Percentiles rank a stretch among this genome's conserved stretches.
These are phyloP conservation scores for Apocynum venetum DNA, from an alignment of 257 asterid genomes.

Conservation along the genomic window DNA sequence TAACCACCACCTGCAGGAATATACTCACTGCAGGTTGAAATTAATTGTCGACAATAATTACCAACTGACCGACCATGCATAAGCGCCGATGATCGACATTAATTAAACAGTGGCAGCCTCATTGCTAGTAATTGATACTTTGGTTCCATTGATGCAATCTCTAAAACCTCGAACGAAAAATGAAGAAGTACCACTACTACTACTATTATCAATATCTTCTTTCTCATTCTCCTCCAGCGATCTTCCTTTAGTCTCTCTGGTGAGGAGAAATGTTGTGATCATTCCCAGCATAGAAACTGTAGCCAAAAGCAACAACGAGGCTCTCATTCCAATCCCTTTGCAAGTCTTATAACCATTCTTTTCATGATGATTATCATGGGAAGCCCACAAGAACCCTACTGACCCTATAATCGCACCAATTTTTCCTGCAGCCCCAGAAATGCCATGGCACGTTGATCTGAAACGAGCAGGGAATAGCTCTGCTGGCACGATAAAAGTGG, in stretches of 20 bases:
- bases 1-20: too few species aligned
- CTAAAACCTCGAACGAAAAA: not conserved
- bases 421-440: conserved; percentile 43
- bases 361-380: conserved; percentile 11
- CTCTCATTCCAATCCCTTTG: conserved; percentile 29
- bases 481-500: conserved; percentile 54
- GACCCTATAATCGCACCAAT: conserved; percentile 45
- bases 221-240: conserved; percentile 48
- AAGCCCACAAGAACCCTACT: conserved; percentile 35
- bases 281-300: conserved; percentile 36
- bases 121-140: not conserved
- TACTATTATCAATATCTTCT: not conserved
- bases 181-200: not conserved
- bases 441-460: conserved; percentile 46
- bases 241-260: conserved; percentile 40
- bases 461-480: conserved; percentile 64
- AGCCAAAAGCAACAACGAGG: conserved; percentile 29
- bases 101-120: not conserved
- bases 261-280: conserved; percentile 30
- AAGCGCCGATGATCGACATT: too few species aligned
- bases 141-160: not conserved
- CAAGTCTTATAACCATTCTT: conserved; percentile 2
- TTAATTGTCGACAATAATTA: too few species aligned
- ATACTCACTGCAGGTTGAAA: too few species aligned
- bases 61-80: too few species aligned